phyloP scores from a whole-genome alignment of 305 asterid genomes.

The Rubia balearica region DNA sequence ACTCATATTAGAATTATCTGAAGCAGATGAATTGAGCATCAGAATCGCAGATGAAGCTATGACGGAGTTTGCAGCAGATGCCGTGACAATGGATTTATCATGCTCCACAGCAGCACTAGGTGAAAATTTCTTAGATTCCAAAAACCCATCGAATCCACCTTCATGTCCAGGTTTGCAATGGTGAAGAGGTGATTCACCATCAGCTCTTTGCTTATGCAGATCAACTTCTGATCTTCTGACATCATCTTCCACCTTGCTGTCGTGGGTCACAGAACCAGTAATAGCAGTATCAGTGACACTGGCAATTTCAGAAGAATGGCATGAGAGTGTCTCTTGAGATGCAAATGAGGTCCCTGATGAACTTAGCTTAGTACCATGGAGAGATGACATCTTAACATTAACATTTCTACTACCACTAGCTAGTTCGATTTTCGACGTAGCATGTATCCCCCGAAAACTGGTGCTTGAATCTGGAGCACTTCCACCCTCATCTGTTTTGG shows the following conservation, averaged over 20 bases:
- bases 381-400: constrained; percentile 25
- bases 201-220: constrained; percentile 31
- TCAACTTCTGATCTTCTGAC: constrained; percentile 29
- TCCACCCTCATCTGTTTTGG: constrained; percentile 29
- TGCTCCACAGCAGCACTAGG: constrained; percentile 42
- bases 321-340: constrained; percentile 31
- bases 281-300: constrained; percentile 29
- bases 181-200: constrained; percentile 34
- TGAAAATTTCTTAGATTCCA: constrained; percentile 38
- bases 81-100: constrained; percentile 34
- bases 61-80: constrained; percentile 42
- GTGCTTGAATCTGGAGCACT: constrained; percentile 30
- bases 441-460: constrained; percentile 36
- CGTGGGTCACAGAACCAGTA: constrained; percentile 31
- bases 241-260: constrained; percentile 33
- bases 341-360: constrained; percentile 27
- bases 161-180: constrained; percentile 37
- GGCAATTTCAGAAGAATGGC: constrained; percentile 31
- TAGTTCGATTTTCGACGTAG: constrained; percentile 37
- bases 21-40: constrained; percentile 36
- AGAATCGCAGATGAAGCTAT: constrained; percentile 29
- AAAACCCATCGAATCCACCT: constrained; percentile 37
- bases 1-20: constrained; percentile 25
- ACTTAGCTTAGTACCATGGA: constrained; percentile 31
- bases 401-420: constrained; percentile 29